Conservation (phyloP, 495 filamentous ascomycete genomes). For the Podospora fimiseda region DNA sequence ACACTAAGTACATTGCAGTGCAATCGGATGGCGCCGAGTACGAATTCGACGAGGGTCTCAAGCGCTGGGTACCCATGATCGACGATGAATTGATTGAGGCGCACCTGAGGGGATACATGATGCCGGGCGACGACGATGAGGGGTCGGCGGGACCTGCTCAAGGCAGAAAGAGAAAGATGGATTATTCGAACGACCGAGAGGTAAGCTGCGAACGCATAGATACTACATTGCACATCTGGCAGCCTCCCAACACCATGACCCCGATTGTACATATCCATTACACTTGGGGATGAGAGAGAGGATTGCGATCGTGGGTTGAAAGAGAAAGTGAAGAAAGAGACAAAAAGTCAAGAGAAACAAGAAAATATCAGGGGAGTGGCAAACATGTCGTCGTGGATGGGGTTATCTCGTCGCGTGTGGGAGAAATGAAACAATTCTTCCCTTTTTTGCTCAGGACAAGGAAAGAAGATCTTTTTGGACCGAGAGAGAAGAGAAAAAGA, state of each 20-base stretch:
- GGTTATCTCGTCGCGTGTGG: too few species aligned
- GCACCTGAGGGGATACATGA: constrained; percentile 65
- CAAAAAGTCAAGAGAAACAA: neutral
- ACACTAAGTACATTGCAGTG: constrained; percentile 76
- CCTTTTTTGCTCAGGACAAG: constrained; percentile 5
- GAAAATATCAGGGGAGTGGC: too few species aligned
- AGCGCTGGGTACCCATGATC: constrained; percentile 74
- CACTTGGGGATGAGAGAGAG: neutral
- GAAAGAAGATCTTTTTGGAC: neutral
- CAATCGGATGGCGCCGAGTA: constrained; percentile 80
- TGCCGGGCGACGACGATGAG: constrained; percentile 49
- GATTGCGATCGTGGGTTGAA: too few species aligned
- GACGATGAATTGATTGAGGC: constrained; percentile 75
- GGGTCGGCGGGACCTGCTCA: constrained; percentile 29
- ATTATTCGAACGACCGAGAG: constrained; percentile 51
- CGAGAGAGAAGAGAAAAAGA: constrained; percentile 7
- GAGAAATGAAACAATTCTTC: too few species aligned
- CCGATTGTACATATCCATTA: neutral
- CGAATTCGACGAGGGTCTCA: constrained; percentile 64
- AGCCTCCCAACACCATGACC: constrained; percentile 2
- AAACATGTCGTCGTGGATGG: too few species aligned
- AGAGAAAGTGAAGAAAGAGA: constrained; percentile 1
- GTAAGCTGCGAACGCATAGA: constrained; percentile 40
- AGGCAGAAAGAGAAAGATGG: constrained; percentile 70
- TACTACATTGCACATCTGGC: constrained; percentile 19